These are phyloP conservation scores for Neurospora crassa DNA, from an alignment of 2,329 filamentous ascomycete genomes.

Conservation along the genomic window DNA sequence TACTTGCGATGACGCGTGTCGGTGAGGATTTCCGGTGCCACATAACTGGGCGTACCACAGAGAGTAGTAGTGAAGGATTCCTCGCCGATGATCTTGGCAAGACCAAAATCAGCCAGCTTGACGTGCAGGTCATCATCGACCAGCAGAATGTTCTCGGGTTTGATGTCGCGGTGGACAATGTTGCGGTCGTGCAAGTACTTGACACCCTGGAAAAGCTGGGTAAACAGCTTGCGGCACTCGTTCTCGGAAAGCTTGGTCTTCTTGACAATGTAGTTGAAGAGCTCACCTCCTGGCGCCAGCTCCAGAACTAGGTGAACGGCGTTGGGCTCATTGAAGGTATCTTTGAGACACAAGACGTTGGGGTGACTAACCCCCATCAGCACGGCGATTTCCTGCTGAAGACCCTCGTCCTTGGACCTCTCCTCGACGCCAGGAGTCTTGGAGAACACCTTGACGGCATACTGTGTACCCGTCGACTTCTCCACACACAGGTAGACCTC, in stretches of 20 bases:
- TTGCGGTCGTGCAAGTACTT: conserved; percentile 96
- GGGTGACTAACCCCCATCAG: conserved; percentile 96
- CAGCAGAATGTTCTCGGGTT: conserved; percentile 90
- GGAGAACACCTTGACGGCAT: conserved; percentile 91
- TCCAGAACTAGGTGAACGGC: conserved; percentile 89
- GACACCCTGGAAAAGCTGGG: conserved; percentile 83
- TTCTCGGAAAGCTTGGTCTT: conserved; percentile 79
- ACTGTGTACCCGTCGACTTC: conserved; percentile 70
- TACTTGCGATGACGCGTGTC: conserved; percentile 76
- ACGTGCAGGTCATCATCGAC: conserved; percentile 76
- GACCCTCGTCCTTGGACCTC: conserved; percentile 68
- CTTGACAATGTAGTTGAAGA: conserved; percentile 91
- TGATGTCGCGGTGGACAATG: conserved; percentile 96
- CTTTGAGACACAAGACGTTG: conserved; percentile 85
- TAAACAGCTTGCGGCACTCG: conserved; percentile 78
- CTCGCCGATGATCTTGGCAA: conserved; percentile 97
- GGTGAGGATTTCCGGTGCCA: conserved; percentile 89
- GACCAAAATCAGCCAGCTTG: conserved; percentile 91
- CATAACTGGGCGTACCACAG: conserved; percentile 94
- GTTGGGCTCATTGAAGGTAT: conserved; percentile 86
- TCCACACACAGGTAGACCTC: conserved; percentile 49
- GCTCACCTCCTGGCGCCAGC: conserved; percentile 81
- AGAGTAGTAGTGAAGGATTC: conserved; percentile 96
- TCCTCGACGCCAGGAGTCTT: conserved; percentile 77
- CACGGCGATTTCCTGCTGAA: conserved; percentile 94